Evolutionary conservation across 2,329 filamentous ascomycete species (phyloP), one percentile per base, ranked within the genome.

Genomic region (Claviceps arundinis): DNA sequence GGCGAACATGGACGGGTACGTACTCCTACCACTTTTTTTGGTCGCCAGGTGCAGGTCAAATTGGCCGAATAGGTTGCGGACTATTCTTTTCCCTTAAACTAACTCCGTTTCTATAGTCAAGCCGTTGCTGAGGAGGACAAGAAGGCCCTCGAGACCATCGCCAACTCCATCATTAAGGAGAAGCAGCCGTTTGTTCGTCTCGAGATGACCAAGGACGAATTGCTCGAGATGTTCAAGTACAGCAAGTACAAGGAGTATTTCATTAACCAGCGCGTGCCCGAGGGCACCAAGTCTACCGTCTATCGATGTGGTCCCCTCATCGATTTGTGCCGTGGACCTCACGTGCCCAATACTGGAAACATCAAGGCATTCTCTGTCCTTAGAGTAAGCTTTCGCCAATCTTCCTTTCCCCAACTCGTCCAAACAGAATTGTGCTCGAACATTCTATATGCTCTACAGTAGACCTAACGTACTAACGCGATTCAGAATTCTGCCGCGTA

Each of bases 161-260:
- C 90, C 34, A 76, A 78, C 63, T 85, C 83, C 65, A 89, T 93
- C 57, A 87, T 95, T 70, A 96, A 96, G 76, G 90, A 96, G 71
- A 95, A 94, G 76, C 91, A 97, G 70, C 84, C 84, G 50, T 97
- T 97, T 66, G 87, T 96, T 74, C 83, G 93, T 54, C 74, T 97
- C 47, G 85, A 85, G 57, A 80, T 96, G 64, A 86, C 86, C 58
- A 97, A 97, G 72, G 86, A 91, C 51, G 84, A 97, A 59, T 77
- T 97, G 49, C 80, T 93, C 50, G 89, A 95, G 67, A 95, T 97
- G 70, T 97, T 97, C 75, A 81, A 83, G 61, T 94, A 95, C 77
- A 96, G 94, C 78, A 93, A 93, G 68, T 97, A 95, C 76, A 97
- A 98, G 80, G 83, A 95, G 67, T 87, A 96, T 68, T 95, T 97